Conservation (phyloP, 768 basidiomycete species). For the Leucocoprinus birnbaumii region DNA sequence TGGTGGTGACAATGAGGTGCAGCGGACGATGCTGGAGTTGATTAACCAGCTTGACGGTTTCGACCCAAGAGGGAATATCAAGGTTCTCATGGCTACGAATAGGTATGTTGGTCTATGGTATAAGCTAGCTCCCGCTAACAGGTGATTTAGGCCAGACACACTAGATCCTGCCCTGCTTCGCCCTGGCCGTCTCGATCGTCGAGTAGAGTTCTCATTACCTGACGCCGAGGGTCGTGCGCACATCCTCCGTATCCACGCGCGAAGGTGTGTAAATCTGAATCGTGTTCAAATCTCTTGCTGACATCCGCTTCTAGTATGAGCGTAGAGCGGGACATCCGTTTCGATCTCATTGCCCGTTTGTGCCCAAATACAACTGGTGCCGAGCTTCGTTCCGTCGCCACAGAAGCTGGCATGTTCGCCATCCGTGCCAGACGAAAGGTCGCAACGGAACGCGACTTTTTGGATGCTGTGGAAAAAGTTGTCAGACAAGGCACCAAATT, state of each 20-base stretch:
- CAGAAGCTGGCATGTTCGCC: conserved; percentile 99
- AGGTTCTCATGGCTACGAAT: conserved; percentile 99
- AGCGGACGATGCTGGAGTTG: conserved; percentile 97
- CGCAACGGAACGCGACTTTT: conserved; percentile 94
- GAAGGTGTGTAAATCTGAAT: conserved; percentile 54
- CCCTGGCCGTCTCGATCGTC: conserved; percentile 93
- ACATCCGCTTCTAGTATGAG: conserved; percentile 76
- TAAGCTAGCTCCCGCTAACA: conserved; percentile 1
- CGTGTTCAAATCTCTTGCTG: background rate
- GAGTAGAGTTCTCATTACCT: conserved; percentile 95
- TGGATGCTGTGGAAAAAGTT: conserved; percentile 98
- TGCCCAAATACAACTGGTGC: conserved; percentile 99
- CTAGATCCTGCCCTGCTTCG: conserved; percentile 95
- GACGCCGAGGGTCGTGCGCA: conserved; percentile 96
- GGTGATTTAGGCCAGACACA: conserved; percentile 78
- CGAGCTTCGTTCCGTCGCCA: conserved; percentile 95
- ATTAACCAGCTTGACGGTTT: conserved; percentile 99
- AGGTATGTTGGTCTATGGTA: conserved; percentile 45
- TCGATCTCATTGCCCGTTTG: conserved; percentile 92
- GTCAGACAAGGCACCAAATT: conserved; percentile 98
- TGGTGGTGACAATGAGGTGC: conserved; percentile 98
- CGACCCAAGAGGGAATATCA: conserved; percentile 98
- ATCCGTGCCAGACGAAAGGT: conserved; percentile 96
- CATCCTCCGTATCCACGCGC: conserved; percentile 93
- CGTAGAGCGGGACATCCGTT: conserved; percentile 94